Conservation (phyloP, 306 rosid genomes). For the Cucurbita argyrosperma region DNA sequence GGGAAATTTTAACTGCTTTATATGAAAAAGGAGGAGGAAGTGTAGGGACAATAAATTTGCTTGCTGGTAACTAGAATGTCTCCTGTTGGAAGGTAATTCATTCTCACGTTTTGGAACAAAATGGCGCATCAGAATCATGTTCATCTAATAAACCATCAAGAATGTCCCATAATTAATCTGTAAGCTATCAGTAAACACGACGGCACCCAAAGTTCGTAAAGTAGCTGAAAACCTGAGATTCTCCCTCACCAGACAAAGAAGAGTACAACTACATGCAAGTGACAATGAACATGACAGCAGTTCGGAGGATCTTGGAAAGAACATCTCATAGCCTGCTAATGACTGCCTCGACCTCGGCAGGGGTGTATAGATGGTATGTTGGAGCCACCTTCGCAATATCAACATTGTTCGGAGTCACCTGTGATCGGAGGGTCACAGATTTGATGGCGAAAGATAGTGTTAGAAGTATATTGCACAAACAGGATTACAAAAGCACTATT, state of each 20-base stretch:
- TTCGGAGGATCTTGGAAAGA: not conserved
- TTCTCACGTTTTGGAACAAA: not conserved
- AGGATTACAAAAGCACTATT: not conserved
- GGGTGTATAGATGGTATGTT: constrained; percentile 68
- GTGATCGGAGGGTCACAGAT: not conserved
- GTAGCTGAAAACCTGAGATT: not conserved
- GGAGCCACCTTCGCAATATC: constrained; percentile 91
- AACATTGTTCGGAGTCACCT: constrained; percentile 97
- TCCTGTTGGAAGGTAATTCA: not conserved
- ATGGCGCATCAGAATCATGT: not conserved
- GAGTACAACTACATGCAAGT: constrained; percentile 1
- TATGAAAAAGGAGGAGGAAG: not conserved
- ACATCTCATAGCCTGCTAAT: constrained; percentile 57
- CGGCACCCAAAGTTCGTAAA: not conserved
- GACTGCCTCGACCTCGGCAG: constrained; percentile 87
- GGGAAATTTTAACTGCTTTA: too few species aligned
- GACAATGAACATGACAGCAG: not conserved
- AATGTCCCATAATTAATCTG: not conserved
- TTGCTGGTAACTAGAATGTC: not conserved
- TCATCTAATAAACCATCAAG: constrained; percentile 1
- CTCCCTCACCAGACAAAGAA: not conserved
- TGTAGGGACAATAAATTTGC: not conserved
- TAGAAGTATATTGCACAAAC: not conserved
- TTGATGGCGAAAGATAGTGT: not conserved
- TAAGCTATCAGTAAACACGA: not conserved